These are phyloP conservation scores for Coleophoma eucalyptorum DNA, from an alignment of 2,329 filamentous ascomycete species.

Conservation along the genomic window DNA sequence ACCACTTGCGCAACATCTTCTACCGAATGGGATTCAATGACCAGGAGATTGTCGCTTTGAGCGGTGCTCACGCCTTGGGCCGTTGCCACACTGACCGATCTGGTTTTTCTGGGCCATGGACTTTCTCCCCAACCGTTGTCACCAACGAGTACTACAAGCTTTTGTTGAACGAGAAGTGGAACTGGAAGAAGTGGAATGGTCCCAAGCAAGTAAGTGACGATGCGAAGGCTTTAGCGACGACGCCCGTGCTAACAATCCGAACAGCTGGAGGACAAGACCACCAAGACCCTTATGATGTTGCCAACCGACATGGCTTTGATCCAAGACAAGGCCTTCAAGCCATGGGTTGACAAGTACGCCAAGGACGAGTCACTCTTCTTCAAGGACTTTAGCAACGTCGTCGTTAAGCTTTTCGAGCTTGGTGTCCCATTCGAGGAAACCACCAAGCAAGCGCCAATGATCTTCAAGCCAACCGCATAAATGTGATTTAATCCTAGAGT, in stretches of 20 bases:
- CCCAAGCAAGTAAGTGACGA: constrained; percentile 58
- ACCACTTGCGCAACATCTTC: constrained; percentile 89
- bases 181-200: constrained; percentile 86
- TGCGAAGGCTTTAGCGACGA: background rate
- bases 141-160: constrained; percentile 95
- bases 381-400: constrained; percentile 79
- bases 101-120: constrained; percentile 87
- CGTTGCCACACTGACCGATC: constrained; percentile 86
- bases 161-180: constrained; percentile 88
- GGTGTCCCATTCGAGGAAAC: constrained; percentile 81
- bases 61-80: constrained; percentile 81
- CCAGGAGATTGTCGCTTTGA: constrained; percentile 89
- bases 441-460: constrained; percentile 51
- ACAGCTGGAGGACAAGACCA: constrained; percentile 81
- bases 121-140: constrained; percentile 83
- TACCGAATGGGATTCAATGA: constrained; percentile 97
- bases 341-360: constrained; percentile 81
- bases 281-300: constrained; percentile 94
- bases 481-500: background rate
- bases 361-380: constrained; percentile 91
- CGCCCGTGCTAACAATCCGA: constrained; percentile 4
- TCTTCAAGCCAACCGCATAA: constrained; percentile 55
- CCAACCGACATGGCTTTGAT: constrained; percentile 85
- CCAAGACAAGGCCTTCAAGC: constrained; percentile 82
- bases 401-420: constrained; percentile 85